Base-by-base conservation (phyloP, 2,329 filamentous ascomycete genomes). In the Didymella glomerata region DNA sequence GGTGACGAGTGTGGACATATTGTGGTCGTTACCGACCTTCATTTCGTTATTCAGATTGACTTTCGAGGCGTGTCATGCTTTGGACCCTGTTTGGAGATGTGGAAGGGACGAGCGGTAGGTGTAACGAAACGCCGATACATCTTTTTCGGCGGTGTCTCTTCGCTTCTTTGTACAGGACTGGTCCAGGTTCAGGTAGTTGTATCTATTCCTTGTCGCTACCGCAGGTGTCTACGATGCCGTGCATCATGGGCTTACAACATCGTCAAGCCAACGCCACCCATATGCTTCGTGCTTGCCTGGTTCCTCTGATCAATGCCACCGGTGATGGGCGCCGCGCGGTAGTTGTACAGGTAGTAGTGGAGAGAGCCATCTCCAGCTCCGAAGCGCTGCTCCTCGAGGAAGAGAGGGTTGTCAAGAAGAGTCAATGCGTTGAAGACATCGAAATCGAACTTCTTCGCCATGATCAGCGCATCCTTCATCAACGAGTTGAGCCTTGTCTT, bases 341-440 rank as follows among this genome's bases (percentile, higher is more conserved):
- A 99, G 80, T 99, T 99, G 85, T 96, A 99, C 30, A 99, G 83
- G 78, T 99, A 99, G 80, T 93, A 99, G 78, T 99, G 93, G 69
- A 99, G 83, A 77, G 95, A 92, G 46, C 95, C 95, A 76, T 99
- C 95, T 30, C 95, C 95, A 5, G 90, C 89, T 44, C 94, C 95
- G 71, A 97, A 99, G 78, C 96, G 96, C 74, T 97, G 92, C 67
- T 97, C 85, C 74, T 94, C 89, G 6, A 99, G 84, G 85, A 99
- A 98, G 20, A 98, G 84, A 0, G 88, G 90, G 77, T 99, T 99
- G 78, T 99, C 94, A 79, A 97, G 89, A 38, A 97, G 84, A 0
- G 93, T 96, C 54, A 99, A 84, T 0, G 93, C 94, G 73, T 99
- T 99, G 83, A 98, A 96, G 58, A 99, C 95, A 76, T 99, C 95